These are phyloP conservation scores for Poteriospumella lacustris DNA, from an alignment of 108 stramenopile species.

Conservation along the genomic window DNA sequence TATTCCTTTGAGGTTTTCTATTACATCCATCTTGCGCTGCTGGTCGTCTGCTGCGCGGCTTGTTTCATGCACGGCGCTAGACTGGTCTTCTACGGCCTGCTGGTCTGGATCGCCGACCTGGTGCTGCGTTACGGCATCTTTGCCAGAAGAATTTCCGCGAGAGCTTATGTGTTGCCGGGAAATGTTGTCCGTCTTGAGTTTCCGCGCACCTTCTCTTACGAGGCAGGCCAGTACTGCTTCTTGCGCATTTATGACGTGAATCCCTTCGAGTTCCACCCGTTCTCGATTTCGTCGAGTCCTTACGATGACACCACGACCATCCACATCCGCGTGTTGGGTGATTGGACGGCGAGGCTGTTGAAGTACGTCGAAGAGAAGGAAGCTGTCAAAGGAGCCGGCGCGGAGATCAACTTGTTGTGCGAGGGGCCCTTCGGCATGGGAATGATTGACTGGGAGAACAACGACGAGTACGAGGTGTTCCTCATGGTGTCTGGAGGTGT, in stretches of 20 bases:
- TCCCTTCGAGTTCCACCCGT: conserved; percentile 49
- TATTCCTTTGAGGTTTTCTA: too few species aligned
- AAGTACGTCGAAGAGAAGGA: neutral
- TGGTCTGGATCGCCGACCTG: too few species aligned
- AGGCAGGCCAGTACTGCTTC: conserved; percentile 54
- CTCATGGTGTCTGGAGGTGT: conserved; percentile 55
- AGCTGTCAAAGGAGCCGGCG: too few species aligned
- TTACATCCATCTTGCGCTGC: too few species aligned
- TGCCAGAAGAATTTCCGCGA: neutral
- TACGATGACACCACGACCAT: conserved; percentile 41
- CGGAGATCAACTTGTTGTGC: too few species aligned
- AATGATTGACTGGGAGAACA: conserved; percentile 38
- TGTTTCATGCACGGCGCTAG: too few species aligned
- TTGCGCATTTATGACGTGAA: conserved; percentile 37
- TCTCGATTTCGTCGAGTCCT: conserved; percentile 38
- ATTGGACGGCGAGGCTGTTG: conserved; percentile 47
- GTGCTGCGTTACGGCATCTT: too few species aligned
- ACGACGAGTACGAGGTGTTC: conserved; percentile 43
- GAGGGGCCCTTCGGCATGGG: conserved; percentile 55
- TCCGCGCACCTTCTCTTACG: conserved; percentile 47
- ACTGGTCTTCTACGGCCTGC: too few species aligned
- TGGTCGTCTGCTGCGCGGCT: too few species aligned
- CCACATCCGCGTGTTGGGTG: conserved; percentile 45
- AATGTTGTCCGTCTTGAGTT: conserved; percentile 43
- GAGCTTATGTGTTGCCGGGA: neutral